Conservation (phyloP, 202 grass and related monocot genomes). For the Musa balbisiana region DNA sequence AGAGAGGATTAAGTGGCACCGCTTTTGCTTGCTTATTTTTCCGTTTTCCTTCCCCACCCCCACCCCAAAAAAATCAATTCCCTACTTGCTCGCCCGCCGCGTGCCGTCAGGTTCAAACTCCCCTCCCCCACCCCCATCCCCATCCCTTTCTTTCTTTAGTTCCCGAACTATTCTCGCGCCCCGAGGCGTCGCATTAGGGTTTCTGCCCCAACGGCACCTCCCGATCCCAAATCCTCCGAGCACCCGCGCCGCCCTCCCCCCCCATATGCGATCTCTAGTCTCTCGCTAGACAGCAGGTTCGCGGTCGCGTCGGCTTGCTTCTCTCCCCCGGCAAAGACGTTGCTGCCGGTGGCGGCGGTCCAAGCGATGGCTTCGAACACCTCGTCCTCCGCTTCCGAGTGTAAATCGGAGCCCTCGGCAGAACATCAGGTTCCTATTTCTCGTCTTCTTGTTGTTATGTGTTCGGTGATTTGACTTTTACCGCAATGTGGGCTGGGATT, state of each 20-base stretch:
- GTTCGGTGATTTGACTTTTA: background rate
- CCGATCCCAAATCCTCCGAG: background rate
- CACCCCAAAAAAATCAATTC: background rate
- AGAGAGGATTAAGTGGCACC: background rate
- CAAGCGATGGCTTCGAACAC: slow-evolving; percentile 35
- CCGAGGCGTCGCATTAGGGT: slow-evolving; percentile 6
- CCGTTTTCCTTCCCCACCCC: background rate
- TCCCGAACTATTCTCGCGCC: slow-evolving; percentile 2
- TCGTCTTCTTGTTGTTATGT: background rate
- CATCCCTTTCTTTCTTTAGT: background rate
- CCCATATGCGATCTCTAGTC: background rate
- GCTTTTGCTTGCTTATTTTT: background rate
- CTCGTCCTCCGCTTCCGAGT: slow-evolving; percentile 33
- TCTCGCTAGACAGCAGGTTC: background rate
- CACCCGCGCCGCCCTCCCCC: background rate
- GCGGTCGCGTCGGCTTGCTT: background rate
- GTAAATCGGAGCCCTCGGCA: slow-evolving; percentile 39
- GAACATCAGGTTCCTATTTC: slow-evolving; percentile 25
- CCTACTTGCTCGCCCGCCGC: background rate
- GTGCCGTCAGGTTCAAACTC: slow-evolving; percentile 3
- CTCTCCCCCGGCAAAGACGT: background rate
- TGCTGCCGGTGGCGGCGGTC: too few species aligned
- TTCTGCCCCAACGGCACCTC: background rate
- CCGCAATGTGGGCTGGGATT: background rate
- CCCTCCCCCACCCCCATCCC: background rate